phyloP scores from a whole-genome alignment of 2,329 filamentous ascomycete species.

The Hymenoscyphus albidus region DNA sequence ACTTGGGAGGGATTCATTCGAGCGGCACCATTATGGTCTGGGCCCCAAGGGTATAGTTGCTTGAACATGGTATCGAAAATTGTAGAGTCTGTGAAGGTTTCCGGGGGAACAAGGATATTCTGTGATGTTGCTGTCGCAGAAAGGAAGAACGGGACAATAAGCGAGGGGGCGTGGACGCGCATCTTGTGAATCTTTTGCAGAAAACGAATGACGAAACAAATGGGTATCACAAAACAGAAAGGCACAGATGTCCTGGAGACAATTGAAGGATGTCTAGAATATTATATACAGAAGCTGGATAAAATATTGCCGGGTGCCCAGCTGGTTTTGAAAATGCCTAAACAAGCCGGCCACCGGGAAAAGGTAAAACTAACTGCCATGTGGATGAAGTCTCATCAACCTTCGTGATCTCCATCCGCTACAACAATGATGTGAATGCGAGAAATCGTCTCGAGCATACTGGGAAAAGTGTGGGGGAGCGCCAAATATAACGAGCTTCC shows the following conservation, averaged over 20 bases:
- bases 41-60: slow-evolving; percentile 54
- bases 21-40: slow-evolving; percentile 54
- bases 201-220: neutral
- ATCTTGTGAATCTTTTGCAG: neutral
- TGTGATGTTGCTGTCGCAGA: neutral
- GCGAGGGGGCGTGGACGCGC: neutral
- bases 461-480: neutral
- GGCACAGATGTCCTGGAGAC: neutral
- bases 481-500: neutral
- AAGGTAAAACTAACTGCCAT: too few species aligned
- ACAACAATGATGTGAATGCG: neutral
- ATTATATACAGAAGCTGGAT: neutral
- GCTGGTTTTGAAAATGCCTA: neutral
- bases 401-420: neutral
- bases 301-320: neutral
- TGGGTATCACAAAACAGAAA: neutral
- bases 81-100: slow-evolving; percentile 18
- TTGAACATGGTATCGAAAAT: slow-evolving; percentile 44
- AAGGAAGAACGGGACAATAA: neutral
- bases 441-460: neutral
- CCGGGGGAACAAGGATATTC: neutral
- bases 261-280: neutral
- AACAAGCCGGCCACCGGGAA: neutral
- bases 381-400: neutral
- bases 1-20: slow-evolving; percentile 50